phyloP scores from a whole-genome alignment of 2,329 filamentous ascomycete species.

The Trichoderma endophyticum region DNA sequence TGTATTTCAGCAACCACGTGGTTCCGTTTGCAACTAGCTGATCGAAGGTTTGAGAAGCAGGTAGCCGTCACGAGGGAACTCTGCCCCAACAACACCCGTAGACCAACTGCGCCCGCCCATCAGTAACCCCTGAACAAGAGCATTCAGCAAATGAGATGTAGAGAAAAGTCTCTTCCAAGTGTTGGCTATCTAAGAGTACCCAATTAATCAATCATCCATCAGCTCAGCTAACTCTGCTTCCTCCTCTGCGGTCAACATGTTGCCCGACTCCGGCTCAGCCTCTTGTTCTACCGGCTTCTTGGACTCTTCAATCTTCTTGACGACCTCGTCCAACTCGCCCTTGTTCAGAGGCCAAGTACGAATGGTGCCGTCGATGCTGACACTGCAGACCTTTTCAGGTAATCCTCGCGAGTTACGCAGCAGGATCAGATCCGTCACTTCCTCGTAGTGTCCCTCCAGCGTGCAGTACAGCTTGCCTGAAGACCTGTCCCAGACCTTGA shows the following conservation, averaged over 20 bases:
- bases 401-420: conserved; percentile 41
- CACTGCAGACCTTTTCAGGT: conserved; percentile 63
- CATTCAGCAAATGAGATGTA: not conserved
- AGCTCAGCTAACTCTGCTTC: conserved; percentile 88
- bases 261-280: conserved; percentile 42
- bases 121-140: not conserved
- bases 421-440: conserved; percentile 77
- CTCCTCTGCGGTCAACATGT: conserved; percentile 78
- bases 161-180: not conserved
- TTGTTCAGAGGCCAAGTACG: conserved; percentile 75
- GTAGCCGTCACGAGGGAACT: not conserved
- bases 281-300: conserved; percentile 51
- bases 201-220: conserved; percentile 57
- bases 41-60: not conserved
- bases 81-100: not conserved
- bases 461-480: conserved; percentile 71
- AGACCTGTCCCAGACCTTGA: conserved; percentile 81
- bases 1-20: not conserved
- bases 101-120: not conserved
- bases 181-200: not conserved
- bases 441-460: conserved; percentile 84
- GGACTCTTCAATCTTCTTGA: conserved; percentile 44
- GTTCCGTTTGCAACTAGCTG: not conserved
- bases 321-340: conserved; percentile 50
- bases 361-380: conserved; percentile 86